Evolutionary conservation across 352 stramenopile genomes (phyloP).

Genomic region (Phytophthora vignae): DNA sequence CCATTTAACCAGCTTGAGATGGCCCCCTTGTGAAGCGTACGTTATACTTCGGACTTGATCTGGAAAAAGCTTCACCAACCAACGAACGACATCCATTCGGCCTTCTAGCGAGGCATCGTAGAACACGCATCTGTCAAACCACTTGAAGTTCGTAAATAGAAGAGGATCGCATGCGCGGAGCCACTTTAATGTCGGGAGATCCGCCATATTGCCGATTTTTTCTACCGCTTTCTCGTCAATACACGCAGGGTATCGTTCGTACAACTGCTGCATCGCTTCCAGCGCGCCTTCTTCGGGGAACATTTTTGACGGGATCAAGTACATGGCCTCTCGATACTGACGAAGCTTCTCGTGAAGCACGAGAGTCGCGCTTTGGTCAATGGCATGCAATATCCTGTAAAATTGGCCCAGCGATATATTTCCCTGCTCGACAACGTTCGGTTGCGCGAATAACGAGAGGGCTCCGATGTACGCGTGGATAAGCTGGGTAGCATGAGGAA

Average conservation of each 20-base stretch:
- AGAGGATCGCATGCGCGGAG: not conserved
- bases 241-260: not conserved
- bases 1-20: constrained; percentile 11
- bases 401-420: constrained; percentile 6
- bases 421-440: constrained; percentile 2
- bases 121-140: not conserved
- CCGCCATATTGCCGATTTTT: not conserved
- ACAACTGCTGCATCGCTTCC: constrained; percentile 12
- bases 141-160: constrained; percentile 3
- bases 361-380: constrained; percentile 10
- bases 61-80: constrained; percentile 17
- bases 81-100: constrained; percentile 8
- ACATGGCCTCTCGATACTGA: constrained; percentile 20
- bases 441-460: not conserved
- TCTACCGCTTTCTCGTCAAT: not conserved
- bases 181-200: constrained; percentile 17
- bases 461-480: constrained; percentile 3
- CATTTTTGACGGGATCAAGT: constrained; percentile 7
- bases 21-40: not conserved
- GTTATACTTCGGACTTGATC: not conserved
- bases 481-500: constrained; percentile 10
- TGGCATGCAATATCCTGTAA: constrained; percentile 1
- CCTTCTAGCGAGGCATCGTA: not conserved
- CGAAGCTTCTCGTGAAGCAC: constrained; percentile 22
- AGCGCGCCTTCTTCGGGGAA: not conserved